Conservation (phyloP, 305 asterid genomes). For the Fraxinus ornus region DNA sequence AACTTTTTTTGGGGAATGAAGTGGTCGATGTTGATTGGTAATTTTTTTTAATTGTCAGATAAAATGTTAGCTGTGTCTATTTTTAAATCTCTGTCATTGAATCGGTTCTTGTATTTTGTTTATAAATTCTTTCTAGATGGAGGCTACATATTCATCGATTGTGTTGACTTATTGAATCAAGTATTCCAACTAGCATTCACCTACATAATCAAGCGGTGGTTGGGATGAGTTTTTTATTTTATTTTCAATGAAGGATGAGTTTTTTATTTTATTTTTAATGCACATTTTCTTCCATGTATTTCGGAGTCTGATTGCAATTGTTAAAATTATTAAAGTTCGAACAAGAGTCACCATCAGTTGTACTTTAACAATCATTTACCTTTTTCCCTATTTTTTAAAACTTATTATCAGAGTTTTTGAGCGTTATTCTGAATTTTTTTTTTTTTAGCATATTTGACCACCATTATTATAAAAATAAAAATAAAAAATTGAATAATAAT, state of each 20-base stretch:
- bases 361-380: not conserved
- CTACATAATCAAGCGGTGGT: not conserved
- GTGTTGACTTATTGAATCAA: not conserved
- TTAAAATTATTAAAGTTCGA: not conserved
- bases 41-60: too few relatives aligned
- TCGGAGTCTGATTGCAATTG: not conserved
- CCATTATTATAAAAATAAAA: too few relatives aligned
- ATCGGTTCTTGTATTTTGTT: too few relatives aligned
- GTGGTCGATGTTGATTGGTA: too few relatives aligned
- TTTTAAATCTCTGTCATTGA: too few relatives aligned
- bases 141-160: not conserved
- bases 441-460: too few relatives aligned
- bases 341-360: not conserved
- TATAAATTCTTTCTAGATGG: not conserved
- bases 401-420: too few relatives aligned
- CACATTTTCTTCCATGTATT: not conserved
- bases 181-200: not conserved
- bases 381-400: too few relatives aligned
- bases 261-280: not conserved
- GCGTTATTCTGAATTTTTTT: too few relatives aligned
- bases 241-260: not conserved
- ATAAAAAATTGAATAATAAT: too few relatives aligned
- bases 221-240: not conserved
- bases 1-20: too few relatives aligned
- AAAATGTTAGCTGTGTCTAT: too few relatives aligned